These are phyloP conservation scores for Colletotrichum spinosum DNA, from an alignment of 2,329 filamentous ascomycete species.

Conservation along the genomic window DNA sequence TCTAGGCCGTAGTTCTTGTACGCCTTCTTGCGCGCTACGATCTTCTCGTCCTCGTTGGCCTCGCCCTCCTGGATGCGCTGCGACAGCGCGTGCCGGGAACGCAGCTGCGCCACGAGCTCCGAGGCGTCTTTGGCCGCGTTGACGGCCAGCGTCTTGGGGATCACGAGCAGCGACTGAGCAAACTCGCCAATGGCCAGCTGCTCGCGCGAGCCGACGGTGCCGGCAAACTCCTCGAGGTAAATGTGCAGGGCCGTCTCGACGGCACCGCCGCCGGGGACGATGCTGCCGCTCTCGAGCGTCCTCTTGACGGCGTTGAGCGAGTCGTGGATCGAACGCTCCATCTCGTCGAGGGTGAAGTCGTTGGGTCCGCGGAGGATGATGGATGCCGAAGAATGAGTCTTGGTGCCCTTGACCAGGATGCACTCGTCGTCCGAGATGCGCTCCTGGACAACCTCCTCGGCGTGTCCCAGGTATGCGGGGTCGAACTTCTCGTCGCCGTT, in stretches of 20 bases:
- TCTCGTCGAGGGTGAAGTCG: conserved; percentile 97
- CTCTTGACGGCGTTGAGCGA: conserved; percentile 97
- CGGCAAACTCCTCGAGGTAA: conserved; percentile 98
- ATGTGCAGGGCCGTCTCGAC: conserved; percentile 99
- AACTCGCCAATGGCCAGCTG: conserved; percentile 99
- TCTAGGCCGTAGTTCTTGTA: conserved; percentile 99
- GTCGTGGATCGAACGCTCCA: conserved; percentile 98
- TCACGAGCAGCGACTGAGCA: conserved; percentile 90
- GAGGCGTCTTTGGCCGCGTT: conserved; percentile 98
- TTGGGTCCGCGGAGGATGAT: conserved; percentile 96
- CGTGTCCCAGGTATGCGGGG: conserved; percentile 85
- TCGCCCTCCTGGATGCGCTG: conserved; percentile 92
- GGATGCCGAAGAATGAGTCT: conserved; percentile 91
- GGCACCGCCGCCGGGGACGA: conserved; percentile 95
- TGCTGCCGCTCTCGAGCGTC: conserved; percentile 94
- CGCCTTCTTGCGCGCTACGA: conserved; percentile 90
- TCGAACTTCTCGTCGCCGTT: conserved; percentile 99
- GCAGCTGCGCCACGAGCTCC: conserved; percentile 94
- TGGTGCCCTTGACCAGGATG: conserved; percentile 96
- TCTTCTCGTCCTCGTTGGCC: conserved; percentile 87
- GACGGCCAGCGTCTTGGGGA: conserved; percentile 95
- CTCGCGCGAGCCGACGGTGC: conserved; percentile 95
- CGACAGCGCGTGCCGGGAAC: conserved; percentile 91
- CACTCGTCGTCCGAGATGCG: conserved; percentile 99
- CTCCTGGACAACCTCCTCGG: conserved; percentile 97